Percentiles rank a stretch among this genome's conserved stretches.
Conservation (phyloP, 345 rosid genomes). For the Trapa incisa region DNA sequence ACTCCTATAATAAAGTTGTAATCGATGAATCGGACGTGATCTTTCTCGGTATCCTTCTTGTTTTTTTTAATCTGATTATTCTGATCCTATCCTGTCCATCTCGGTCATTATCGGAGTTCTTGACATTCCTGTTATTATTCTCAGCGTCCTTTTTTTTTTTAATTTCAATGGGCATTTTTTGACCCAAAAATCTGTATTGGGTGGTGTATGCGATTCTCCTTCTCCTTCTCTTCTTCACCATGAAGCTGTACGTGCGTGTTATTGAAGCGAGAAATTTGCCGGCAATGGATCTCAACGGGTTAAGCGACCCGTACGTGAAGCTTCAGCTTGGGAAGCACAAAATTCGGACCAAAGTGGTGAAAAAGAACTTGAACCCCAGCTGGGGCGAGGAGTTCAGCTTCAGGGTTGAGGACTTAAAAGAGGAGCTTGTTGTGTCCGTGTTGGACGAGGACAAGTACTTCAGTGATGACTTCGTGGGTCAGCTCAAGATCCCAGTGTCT, state of each 20-base stretch:
- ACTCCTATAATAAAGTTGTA: not conserved
- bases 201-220: not conserved
- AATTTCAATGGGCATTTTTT: not conserved
- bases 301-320: constrained; percentile 82
- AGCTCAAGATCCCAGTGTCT: constrained; percentile 49
- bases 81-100: not conserved
- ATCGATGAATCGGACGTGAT: not conserved
- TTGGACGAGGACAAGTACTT: constrained; percentile 86
- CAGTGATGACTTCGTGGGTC: constrained; percentile 78
- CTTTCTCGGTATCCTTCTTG: not conserved
- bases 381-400: constrained; percentile 91
- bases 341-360: constrained; percentile 70
- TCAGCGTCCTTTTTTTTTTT: not conserved
- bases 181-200: no score
- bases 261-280: constrained; percentile 81
- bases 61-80: not conserved
- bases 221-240: constrained; percentile 7
- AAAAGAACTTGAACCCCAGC: constrained; percentile 72
- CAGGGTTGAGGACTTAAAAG: constrained; percentile 86
- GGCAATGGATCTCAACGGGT: constrained; percentile 79
- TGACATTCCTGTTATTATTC: not conserved
- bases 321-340: constrained; percentile 66
- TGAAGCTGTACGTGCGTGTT: constrained; percentile 72
- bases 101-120: not conserved
- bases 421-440: constrained; percentile 63